phyloP scores from a whole-genome alignment of 768 basidiomycete species.

The Filobasidium floriforme region DNA sequence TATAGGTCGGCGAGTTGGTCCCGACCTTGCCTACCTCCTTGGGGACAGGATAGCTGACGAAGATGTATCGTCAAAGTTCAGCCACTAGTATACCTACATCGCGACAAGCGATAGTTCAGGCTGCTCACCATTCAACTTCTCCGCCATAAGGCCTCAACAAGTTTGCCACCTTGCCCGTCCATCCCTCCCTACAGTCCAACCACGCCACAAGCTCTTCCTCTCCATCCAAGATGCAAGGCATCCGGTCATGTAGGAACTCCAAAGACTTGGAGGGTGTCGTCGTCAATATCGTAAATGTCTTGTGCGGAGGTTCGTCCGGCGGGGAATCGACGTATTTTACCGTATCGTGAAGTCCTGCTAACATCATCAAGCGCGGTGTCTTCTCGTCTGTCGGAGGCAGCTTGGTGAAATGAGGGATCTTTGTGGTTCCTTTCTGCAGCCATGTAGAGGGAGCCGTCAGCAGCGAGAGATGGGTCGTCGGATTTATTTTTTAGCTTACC shows the following conservation, averaged over 20 bases:
- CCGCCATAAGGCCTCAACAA: slow-evolving; percentile 60
- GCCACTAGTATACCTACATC: not conserved
- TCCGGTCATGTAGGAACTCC: slow-evolving; percentile 81
- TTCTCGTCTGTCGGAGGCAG: slow-evolving; percentile 47
- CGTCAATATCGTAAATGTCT: slow-evolving; percentile 86
- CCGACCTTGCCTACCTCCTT: slow-evolving; percentile 87
- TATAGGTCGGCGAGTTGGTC: slow-evolving; percentile 69
- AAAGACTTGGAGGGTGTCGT: slow-evolving; percentile 64
- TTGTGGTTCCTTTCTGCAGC: slow-evolving; percentile 56
- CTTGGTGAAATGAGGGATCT: slow-evolving; percentile 73
- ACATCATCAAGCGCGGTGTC: slow-evolving; percentile 56
- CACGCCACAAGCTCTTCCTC: slow-evolving; percentile 59
- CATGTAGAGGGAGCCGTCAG: not conserved
- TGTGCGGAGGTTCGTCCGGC: slow-evolving; percentile 49
- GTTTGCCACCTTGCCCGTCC: slow-evolving; percentile 57
- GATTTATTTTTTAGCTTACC: slow-evolving; percentile 32
- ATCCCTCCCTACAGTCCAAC: slow-evolving; percentile 65
- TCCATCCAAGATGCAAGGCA: slow-evolving; percentile 64
- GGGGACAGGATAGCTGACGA: slow-evolving; percentile 75
- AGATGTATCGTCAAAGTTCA: not conserved
- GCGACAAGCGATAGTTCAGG: not conserved
- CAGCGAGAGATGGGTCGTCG: not conserved
- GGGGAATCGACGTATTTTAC: slow-evolving; percentile 46
- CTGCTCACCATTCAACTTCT: slow-evolving; percentile 64
- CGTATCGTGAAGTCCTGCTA: slow-evolving; percentile 81